Conservation (phyloP, 75 land plant genomes). For the Picea sitchensis region DNA sequence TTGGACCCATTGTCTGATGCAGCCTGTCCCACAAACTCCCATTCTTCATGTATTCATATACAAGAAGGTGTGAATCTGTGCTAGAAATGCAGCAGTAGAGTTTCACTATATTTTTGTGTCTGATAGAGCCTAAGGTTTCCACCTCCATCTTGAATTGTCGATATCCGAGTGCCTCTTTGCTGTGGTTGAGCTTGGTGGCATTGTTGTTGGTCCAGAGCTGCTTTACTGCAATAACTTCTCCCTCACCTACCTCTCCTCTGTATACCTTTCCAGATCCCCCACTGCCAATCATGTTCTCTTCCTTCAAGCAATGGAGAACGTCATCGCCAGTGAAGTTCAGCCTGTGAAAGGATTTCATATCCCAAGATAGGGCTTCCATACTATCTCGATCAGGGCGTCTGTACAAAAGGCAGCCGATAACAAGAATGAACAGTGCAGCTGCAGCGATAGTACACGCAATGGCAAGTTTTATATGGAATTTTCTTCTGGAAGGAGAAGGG, state of each 20-base stretch:
- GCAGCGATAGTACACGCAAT: neutral
- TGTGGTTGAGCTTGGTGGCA: slow-evolving; percentile 3
- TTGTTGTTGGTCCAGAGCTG: slow-evolving; percentile 51
- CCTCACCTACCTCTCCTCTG: slow-evolving; percentile 53
- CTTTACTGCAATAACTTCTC: slow-evolving; percentile 78
- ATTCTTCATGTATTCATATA: slow-evolving; percentile 8
- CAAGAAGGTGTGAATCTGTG: neutral
- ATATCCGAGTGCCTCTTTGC: neutral
- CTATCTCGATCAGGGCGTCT: neutral
- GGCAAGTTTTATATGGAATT: neutral
- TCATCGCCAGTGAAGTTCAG: slow-evolving; percentile 52
- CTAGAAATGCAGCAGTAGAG: slow-evolving; percentile 12
- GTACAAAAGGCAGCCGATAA: neutral
- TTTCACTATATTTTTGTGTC: slow-evolving; percentile 22
- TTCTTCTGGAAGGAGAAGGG: neutral
- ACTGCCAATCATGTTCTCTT: slow-evolving; percentile 76
- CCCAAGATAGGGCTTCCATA: slow-evolving; percentile 24
- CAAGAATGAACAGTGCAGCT: neutral
- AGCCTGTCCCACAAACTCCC: slow-evolving; percentile 11
- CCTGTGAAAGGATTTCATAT: slow-evolving; percentile 57
- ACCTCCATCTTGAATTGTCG: slow-evolving; percentile 3
- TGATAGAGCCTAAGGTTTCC: slow-evolving; percentile 35
- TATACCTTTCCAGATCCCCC: slow-evolving; percentile 90
- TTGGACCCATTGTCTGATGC: neutral
- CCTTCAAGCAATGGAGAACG: slow-evolving; percentile 48